Evolutionary conservation across 2,329 filamentous ascomycete genomes (phyloP).

Genomic region (Berkeleyomyces rouxiae): DNA sequence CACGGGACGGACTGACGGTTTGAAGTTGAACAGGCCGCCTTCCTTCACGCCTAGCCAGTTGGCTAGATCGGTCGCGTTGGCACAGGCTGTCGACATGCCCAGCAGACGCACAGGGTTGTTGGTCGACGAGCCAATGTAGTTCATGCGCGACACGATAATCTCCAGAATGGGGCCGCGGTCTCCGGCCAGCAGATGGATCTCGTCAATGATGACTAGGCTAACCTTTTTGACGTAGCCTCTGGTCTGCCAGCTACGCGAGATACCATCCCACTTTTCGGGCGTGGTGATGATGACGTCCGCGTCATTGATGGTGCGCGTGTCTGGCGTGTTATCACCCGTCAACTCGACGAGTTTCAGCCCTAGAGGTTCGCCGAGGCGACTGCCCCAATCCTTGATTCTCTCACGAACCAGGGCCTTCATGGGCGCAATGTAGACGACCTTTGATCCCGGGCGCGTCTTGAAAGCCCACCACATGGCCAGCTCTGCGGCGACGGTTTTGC

Average conservation of each 20-base stretch:
- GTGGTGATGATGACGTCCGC: slow-evolving; percentile 98
- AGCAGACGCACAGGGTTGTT: slow-evolving; percentile 77
- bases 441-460: slow-evolving; percentile 80
- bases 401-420: slow-evolving; percentile 98
- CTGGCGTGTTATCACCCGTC: slow-evolving; percentile 93
- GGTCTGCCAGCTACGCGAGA: slow-evolving; percentile 96
- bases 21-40: slow-evolving; percentile 89
- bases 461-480: slow-evolving; percentile 99
- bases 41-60: slow-evolving; percentile 91
- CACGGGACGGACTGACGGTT: slow-evolving; percentile 90
- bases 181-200: slow-evolving; percentile 92
- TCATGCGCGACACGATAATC: slow-evolving; percentile 91
- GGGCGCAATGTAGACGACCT: slow-evolving; percentile 96
- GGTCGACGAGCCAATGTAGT: slow-evolving; percentile 91
- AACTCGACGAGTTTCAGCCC: slow-evolving; percentile 85
- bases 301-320: slow-evolving; percentile 85
- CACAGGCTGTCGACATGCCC: slow-evolving; percentile 98
- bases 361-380: slow-evolving; percentile 63
- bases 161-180: slow-evolving; percentile 95
- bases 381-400: slow-evolving; percentile 86
- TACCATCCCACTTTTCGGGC: slow-evolving; percentile 99
- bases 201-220: slow-evolving; percentile 91
- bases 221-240: slow-evolving; percentile 92
- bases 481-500: slow-evolving; percentile 92
- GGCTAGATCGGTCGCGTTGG: slow-evolving; percentile 81